Evolutionary conservation across 108 stramenopile genomes (phyloP).

Genomic region (Seminavis robusta): DNA sequence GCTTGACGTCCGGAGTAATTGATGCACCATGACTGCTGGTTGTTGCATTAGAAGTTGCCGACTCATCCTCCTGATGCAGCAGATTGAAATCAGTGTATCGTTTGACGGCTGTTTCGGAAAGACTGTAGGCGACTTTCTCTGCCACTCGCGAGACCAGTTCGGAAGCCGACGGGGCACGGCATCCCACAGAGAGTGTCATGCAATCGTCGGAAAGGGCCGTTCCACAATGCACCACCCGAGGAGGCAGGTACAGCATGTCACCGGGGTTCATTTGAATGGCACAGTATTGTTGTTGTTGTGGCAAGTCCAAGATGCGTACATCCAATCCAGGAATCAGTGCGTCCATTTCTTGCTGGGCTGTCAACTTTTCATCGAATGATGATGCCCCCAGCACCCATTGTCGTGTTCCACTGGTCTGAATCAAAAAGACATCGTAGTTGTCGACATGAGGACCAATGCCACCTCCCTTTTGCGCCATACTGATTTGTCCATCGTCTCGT

Average conservation of each 20-base stretch:
- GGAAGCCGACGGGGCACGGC: slow-evolving; percentile 78
- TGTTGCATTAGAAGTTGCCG: background rate
- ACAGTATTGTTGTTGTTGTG: slow-evolving; percentile 7
- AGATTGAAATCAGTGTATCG: slow-evolving; percentile 40
- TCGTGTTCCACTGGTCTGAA: slow-evolving; percentile 77
- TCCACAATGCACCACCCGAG: slow-evolving; percentile 86
- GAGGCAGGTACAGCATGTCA: slow-evolving; percentile 91
- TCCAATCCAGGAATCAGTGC: slow-evolving; percentile 52
- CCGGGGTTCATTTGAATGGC: slow-evolving; percentile 61
- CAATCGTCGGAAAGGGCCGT: slow-evolving; percentile 65
- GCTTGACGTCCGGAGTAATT: slow-evolving; percentile 45
- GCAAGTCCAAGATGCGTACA: slow-evolving; percentile 63
- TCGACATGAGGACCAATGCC: slow-evolving; percentile 95
- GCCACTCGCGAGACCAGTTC: slow-evolving; percentile 65
- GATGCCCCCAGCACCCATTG: slow-evolving; percentile 70
- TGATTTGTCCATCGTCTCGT: slow-evolving; percentile 88
- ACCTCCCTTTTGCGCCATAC: slow-evolving; percentile 60
- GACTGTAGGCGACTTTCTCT: slow-evolving; percentile 38
- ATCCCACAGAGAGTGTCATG: slow-evolving; percentile 82
- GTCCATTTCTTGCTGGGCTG: slow-evolving; percentile 52
- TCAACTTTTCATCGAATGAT: slow-evolving; percentile 24
- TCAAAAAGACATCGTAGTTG: slow-evolving; percentile 94
- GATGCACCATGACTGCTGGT: background rate
- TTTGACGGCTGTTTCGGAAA: slow-evolving; percentile 26
- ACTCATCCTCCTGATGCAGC: background rate